These are phyloP conservation scores for Aspergillus asperescens DNA, from an alignment of 495 filamentous ascomycete genomes.

Conservation along the genomic window DNA sequence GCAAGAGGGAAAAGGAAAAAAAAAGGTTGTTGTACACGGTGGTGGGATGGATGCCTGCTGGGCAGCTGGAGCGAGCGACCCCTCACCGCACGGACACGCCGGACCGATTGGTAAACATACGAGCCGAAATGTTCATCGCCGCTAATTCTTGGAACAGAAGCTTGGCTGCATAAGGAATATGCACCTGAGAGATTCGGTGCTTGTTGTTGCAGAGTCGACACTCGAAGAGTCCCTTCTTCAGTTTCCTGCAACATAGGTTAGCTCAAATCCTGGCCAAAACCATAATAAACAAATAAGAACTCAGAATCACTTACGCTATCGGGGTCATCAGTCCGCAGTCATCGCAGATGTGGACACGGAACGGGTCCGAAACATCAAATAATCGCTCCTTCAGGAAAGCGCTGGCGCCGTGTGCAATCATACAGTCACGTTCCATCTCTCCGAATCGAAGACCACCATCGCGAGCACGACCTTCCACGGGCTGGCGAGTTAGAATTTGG, in stretches of 20 bases:
- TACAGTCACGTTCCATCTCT: slow-evolving; percentile 99
- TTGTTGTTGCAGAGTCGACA: slow-evolving; percentile 98
- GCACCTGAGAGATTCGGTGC: slow-evolving; percentile 92
- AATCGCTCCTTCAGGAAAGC: slow-evolving; percentile 95
- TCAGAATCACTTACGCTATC: slow-evolving; percentile 73
- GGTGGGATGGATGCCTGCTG: neutral
- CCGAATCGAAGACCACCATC: slow-evolving; percentile 98
- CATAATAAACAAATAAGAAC: slow-evolving; percentile 2
- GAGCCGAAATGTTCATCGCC: slow-evolving; percentile 95
- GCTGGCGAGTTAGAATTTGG: slow-evolving; percentile 95
- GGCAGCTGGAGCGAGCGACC: no score
- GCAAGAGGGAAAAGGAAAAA: slow-evolving; percentile 8
- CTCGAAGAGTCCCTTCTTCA: slow-evolving; percentile 90
- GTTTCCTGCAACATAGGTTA: slow-evolving; percentile 57
- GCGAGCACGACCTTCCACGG: slow-evolving; percentile 95
- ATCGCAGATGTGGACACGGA: slow-evolving; percentile 96
- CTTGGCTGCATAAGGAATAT: slow-evolving; percentile 97
- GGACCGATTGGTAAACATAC: slow-evolving; percentile 82
- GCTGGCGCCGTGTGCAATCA: slow-evolving; percentile 97
- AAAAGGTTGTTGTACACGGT: slow-evolving; percentile 9
- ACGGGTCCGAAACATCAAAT: slow-evolving; percentile 97
- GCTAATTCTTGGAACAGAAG: slow-evolving; percentile 96
- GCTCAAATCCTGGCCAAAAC: slow-evolving; percentile 5
- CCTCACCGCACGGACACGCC: slow-evolving; percentile 44
- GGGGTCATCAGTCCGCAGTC: slow-evolving; percentile 99